A percentile compares a stretch with the other conserved stretches of the same genome.
Evolutionary conservation across 768 basidiomycete species (phyloP).

Genomic region (Leccinum longicurvipes): DNA sequence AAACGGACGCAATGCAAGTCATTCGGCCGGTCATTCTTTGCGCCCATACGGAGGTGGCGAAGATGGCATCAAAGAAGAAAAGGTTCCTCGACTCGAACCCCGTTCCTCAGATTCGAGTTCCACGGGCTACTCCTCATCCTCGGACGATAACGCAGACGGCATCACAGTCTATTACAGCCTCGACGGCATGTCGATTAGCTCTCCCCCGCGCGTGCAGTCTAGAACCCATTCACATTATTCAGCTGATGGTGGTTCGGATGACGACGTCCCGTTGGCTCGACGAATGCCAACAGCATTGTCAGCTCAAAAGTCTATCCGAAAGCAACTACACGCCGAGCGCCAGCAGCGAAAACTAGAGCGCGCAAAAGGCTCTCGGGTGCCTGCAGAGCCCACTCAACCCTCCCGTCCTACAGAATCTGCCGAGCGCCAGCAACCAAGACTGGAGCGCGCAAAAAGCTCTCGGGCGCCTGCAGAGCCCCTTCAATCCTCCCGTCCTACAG

Average conservation of each 20-base stretch:
- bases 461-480: slow-evolving; percentile 19
- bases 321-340: slow-evolving; percentile 66
- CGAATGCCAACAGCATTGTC: slow-evolving; percentile 78
- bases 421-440: slow-evolving; percentile 57
- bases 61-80: slow-evolving; percentile 36
- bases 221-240: slow-evolving; percentile 20
- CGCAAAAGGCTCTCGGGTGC: slow-evolving; percentile 26
- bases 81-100: slow-evolving; percentile 27
- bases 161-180: slow-evolving; percentile 43
- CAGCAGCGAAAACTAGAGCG: slow-evolving; percentile 54
- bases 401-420: slow-evolving; percentile 34
- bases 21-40: slow-evolving; percentile 18
- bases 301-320: slow-evolving; percentile 78
- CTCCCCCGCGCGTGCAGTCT: slow-evolving; percentile 21
- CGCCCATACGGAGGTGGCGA: slow-evolving; percentile 32
- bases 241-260: slow-evolving; percentile 46
- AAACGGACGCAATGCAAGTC: slow-evolving; percentile 11
- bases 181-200: slow-evolving; percentile 33
- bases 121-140: slow-evolving; percentile 35
- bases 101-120: slow-evolving; percentile 33
- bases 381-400: slow-evolving; percentile 19
- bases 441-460: slow-evolving; percentile 40
- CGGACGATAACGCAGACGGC: slow-evolving; percentile 45
- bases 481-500: slow-evolving; percentile 14
- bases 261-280: slow-evolving; percentile 82